Evolutionary conservation across 495 filamentous ascomycete species (phyloP).

Genomic region (Penicillium flavigenum): DNA sequence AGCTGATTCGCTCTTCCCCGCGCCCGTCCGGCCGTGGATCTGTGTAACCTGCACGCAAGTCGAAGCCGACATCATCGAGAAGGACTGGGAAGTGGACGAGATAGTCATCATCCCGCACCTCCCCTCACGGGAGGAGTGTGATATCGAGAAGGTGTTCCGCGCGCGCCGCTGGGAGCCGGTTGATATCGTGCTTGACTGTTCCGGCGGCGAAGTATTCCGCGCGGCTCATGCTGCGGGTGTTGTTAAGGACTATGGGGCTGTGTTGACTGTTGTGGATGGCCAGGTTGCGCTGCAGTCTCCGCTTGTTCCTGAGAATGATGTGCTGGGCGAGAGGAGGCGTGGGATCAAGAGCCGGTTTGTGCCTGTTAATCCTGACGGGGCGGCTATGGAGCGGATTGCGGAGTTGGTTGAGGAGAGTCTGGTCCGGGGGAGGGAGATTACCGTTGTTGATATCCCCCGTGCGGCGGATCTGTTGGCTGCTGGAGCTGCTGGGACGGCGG

Average conservation of each 20-base stretch:
- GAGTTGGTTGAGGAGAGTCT: slow-evolving; percentile 35
- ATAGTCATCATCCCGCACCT: slow-evolving; percentile 31
- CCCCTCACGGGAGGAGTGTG: slow-evolving; percentile 22
- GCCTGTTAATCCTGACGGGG: slow-evolving; percentile 39
- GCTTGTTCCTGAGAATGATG: slow-evolving; percentile 17
- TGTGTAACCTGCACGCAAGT: slow-evolving; percentile 39
- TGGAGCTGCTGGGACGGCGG: slow-evolving; percentile 30
- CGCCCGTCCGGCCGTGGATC: slow-evolving; percentile 37
- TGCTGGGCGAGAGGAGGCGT: slow-evolving; percentile 21
- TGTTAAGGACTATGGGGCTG: slow-evolving; percentile 35
- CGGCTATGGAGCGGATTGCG: slow-evolving; percentile 32
- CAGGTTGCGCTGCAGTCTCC: slow-evolving; percentile 22
- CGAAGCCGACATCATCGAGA: slow-evolving; percentile 28
- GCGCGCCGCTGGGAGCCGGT: slow-evolving; percentile 34
- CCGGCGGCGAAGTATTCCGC: slow-evolving; percentile 33
- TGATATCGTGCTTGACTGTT: slow-evolving; percentile 44
- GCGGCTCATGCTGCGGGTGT: slow-evolving; percentile 35
- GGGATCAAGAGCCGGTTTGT: slow-evolving; percentile 38
- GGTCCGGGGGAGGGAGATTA: slow-evolving; percentile 34
- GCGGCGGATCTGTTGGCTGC: slow-evolving; percentile 32
- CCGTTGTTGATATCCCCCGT: slow-evolving; percentile 33
- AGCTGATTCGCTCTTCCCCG: slow-evolving; percentile 34
- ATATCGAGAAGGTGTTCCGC: slow-evolving; percentile 36
- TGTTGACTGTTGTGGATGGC: slow-evolving; percentile 41
- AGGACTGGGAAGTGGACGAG: slow-evolving; percentile 34